phyloP scores from a whole-genome alignment of 805 yeast species.

The Yarrowia bubula region DNA sequence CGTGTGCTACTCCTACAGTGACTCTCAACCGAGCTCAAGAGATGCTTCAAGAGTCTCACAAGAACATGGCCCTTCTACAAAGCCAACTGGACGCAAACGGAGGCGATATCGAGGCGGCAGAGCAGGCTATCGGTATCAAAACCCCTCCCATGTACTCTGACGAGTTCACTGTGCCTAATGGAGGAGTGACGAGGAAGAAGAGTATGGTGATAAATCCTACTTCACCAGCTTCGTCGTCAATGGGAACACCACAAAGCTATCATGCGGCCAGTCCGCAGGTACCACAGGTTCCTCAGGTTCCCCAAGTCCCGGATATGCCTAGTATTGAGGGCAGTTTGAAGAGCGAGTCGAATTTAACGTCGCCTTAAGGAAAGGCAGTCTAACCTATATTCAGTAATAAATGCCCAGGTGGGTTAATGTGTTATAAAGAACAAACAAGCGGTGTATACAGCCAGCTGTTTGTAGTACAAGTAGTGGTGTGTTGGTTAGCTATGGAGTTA shows the following conservation, averaged over 20 bases:
- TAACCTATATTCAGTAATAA: no score
- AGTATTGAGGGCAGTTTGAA: constrained; percentile 21
- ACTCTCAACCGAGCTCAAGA: constrained; percentile 84
- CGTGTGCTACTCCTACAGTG: constrained; percentile 94
- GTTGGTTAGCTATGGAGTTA: no score
- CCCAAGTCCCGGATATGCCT: constrained; percentile 1
- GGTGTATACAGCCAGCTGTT: no score
- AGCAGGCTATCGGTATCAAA: constrained; percentile 10
- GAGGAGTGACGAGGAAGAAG: constrained; percentile 4
- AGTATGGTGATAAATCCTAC: constrained; percentile 9
- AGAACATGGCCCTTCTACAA: constrained; percentile 41
- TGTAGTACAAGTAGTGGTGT: no score
- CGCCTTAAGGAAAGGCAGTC: no score
- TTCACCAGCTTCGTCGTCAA: constrained; percentile 22
- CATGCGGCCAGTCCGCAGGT: constrained; percentile 15
- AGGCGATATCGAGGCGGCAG: constrained; percentile 25
- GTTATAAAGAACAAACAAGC: no score
- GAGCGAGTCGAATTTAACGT: no score
- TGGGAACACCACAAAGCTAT: constrained; percentile 6
- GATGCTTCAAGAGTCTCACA: constrained; percentile 71
- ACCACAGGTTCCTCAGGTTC: neutral
- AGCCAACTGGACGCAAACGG: constrained; percentile 27
- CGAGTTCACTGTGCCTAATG: constrained; percentile 21
- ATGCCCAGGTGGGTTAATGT: no score
- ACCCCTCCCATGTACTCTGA: constrained; percentile 23